phyloP scores from a whole-genome alignment of 306 rosid species.

The Medicago lupulina region DNA sequence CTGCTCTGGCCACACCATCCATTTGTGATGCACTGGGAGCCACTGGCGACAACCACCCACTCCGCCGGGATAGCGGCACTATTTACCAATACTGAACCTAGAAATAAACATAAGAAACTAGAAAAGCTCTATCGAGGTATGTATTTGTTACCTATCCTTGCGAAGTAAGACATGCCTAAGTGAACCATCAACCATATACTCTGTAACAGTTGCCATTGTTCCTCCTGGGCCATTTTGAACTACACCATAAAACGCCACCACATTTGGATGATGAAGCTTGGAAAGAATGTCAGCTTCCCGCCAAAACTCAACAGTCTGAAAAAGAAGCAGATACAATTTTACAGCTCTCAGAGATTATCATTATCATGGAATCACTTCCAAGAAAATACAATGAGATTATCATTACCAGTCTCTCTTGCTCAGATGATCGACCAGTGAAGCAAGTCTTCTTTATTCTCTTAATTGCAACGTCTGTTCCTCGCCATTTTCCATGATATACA shows the following conservation, averaged over 20 bases:
- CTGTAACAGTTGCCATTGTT: slow-evolving; percentile 83
- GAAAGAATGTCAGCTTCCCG: slow-evolving; percentile 85
- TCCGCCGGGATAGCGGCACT: not conserved
- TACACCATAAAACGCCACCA: slow-evolving; percentile 73
- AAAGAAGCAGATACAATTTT: slow-evolving; percentile 35
- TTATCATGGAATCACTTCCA: not conserved
- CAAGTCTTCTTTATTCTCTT: slow-evolving; percentile 95
- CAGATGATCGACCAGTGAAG: slow-evolving; percentile 87
- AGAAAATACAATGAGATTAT: not conserved
- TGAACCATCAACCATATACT: slow-evolving; percentile 94
- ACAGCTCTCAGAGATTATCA: slow-evolving; percentile 20
- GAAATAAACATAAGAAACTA: slow-evolving; percentile 16
- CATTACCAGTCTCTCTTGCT: slow-evolving; percentile 89
- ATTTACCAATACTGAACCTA: not conserved
- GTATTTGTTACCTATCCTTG: slow-evolving; percentile 70
- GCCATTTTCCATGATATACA: slow-evolving; percentile 95
- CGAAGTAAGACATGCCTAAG: slow-evolving; percentile 75
- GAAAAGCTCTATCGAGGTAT: slow-evolving; percentile 31
- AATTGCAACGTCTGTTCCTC: slow-evolving; percentile 94
- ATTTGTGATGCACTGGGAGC: not conserved
- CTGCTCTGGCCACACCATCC: not conserved
- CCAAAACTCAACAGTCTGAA: slow-evolving; percentile 87
- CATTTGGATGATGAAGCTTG: slow-evolving; percentile 92
- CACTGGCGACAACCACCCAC: not conserved
- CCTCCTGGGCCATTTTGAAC: slow-evolving; percentile 83